Percentiles rank a stretch among this genome's conserved stretches.
These are phyloP conservation scores for Aspergillus sclerotialis DNA, from an alignment of 2,329 filamentous ascomycete species.

Conservation along the genomic window DNA sequence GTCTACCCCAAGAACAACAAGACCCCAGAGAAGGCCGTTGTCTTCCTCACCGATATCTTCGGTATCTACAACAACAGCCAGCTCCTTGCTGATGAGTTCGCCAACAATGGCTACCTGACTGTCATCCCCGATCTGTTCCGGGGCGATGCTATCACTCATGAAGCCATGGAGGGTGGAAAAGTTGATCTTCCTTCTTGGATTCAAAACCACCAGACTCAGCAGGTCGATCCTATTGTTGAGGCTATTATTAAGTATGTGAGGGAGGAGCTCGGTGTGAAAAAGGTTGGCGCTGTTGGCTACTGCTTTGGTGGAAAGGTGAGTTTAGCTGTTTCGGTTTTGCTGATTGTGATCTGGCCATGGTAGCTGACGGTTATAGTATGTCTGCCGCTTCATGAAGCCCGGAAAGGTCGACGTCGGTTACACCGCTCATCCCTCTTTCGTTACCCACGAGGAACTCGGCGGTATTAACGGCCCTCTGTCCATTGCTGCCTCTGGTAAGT, in stretches of 20 bases:
- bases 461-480: conserved; percentile 61
- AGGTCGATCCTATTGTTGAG: conserved; percentile 49
- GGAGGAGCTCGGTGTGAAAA: conserved; percentile 49
- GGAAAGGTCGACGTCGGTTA: conserved; percentile 63
- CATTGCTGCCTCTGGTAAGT: conserved; percentile 51
- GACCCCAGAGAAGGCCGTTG: conserved; percentile 46
- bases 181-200: conserved; percentile 48
- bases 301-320: conserved; percentile 67
- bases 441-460: conserved; percentile 59
- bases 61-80: conserved; percentile 54
- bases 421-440: conserved; percentile 70
- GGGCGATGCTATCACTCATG: conserved; percentile 54
- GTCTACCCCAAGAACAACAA: conserved; percentile 46
- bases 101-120: conserved; percentile 63
- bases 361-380: conserved; percentile 47
- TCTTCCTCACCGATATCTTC: conserved; percentile 54
- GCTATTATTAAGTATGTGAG: conserved; percentile 50
- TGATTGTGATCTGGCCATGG: not conserved
- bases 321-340: conserved; percentile 1
- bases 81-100: conserved; percentile 67
- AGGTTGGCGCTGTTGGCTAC: conserved; percentile 61
- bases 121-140: conserved; percentile 66
- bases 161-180: conserved; percentile 40
- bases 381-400: conserved; percentile 58
- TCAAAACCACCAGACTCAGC: conserved; percentile 39